Conservation (phyloP, 179 eudicot species). For the Silene coronaria region DNA sequence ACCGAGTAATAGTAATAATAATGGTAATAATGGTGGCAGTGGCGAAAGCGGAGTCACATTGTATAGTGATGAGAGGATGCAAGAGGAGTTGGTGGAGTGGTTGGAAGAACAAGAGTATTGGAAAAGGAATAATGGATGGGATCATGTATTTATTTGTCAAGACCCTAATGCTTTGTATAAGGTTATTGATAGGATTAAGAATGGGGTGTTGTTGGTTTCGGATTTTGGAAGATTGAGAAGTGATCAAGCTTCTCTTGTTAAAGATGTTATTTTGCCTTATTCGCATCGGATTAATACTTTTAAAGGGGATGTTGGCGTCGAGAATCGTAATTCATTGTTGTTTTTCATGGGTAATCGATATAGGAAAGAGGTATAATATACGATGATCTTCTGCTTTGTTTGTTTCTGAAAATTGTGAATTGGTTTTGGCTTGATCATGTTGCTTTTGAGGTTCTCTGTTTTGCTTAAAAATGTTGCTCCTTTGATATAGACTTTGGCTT, state of each 20-base stretch:
- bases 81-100: slow-evolving; percentile 76
- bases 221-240: slow-evolving; percentile 80
- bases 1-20: slow-evolving; percentile 10
- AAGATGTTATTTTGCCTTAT: slow-evolving; percentile 87
- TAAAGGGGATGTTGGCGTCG: slow-evolving; percentile 63
- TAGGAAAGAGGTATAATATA: slow-evolving; percentile 66
- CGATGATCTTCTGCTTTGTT: background rate
- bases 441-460: background rate
- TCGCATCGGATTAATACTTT: slow-evolving; percentile 69
- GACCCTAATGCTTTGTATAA: slow-evolving; percentile 90
- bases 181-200: slow-evolving; percentile 69
- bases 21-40: background rate
- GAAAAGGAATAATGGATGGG: slow-evolving; percentile 93
- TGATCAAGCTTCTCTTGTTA: slow-evolving; percentile 75
- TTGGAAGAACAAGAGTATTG: slow-evolving; percentile 68
- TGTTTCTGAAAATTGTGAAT: slow-evolving; percentile 1
- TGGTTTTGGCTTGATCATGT: background rate
- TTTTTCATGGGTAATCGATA: slow-evolving; percentile 96
- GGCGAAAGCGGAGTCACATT: slow-evolving; percentile 18
- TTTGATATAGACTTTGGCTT: background rate
- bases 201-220: slow-evolving; percentile 69
- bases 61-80: slow-evolving; percentile 79
- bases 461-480: background rate
- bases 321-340: slow-evolving; percentile 59
- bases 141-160: slow-evolving; percentile 84